phyloP scores from a whole-genome alignment of 78 protist genomes.

The Pelomyxa schiedti region DNA sequence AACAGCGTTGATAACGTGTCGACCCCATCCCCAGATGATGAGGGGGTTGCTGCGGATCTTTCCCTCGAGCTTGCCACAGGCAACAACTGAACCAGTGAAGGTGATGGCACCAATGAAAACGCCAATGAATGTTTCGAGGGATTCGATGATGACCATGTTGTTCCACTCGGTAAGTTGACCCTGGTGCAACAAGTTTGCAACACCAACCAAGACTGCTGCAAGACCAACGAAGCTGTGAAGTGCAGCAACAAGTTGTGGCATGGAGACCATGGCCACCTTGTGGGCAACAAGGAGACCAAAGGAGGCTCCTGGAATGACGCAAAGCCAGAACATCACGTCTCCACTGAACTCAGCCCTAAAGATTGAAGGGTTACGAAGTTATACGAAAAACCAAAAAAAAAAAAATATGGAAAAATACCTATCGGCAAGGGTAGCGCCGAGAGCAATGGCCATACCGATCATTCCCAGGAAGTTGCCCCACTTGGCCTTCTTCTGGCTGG shows the following conservation, averaged over 20 bases:
- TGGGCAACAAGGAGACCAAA: constrained; percentile 34
- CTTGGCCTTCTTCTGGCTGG: constrained; percentile 17
- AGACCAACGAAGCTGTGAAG: constrained; percentile 76
- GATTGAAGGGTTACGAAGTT: neutral
- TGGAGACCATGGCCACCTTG: constrained; percentile 30
- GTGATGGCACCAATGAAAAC: constrained; percentile 76
- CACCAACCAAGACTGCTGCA: constrained; percentile 45
- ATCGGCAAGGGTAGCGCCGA: constrained; percentile 13
- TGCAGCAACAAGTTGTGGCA: constrained; percentile 69
- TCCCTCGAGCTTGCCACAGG: constrained; percentile 87
- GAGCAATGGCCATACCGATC: constrained; percentile 43
- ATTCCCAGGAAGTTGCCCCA: constrained; percentile 38
- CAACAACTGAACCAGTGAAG: constrained; percentile 83
- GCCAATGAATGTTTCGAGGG: constrained; percentile 48
- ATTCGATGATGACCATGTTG: constrained; percentile 3
- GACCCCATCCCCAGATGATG: neutral
- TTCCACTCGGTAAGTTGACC: neutral
- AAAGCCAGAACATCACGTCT: neutral
- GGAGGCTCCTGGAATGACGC: constrained; percentile 20
- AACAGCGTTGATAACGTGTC: neutral
- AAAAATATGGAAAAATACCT: neutral
- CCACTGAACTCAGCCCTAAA: neutral
- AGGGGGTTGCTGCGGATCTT: constrained; percentile 8
- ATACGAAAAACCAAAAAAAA: neutral
- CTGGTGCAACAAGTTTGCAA: constrained; percentile 4